Conservation (phyloP, 2,329 filamentous ascomycete species). For the Exophiala phaeomuriformis region DNA sequence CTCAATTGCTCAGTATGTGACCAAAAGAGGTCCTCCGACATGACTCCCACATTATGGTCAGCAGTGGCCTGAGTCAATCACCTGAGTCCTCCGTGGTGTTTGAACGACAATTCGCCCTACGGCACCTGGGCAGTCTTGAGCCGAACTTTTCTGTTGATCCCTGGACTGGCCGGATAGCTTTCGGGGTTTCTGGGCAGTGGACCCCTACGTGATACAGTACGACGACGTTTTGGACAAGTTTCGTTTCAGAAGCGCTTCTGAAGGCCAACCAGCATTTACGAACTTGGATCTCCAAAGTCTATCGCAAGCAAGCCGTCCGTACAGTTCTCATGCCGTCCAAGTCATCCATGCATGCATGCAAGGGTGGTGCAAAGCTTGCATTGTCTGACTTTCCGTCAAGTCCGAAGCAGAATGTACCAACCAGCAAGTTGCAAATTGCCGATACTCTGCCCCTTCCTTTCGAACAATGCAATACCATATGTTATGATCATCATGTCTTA, state of each 20-base stretch:
- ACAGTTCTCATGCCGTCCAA: constrained; percentile 6
- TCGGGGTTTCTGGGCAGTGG: not conserved
- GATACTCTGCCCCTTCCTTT: not conserved
- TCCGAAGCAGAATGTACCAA: constrained; percentile 3
- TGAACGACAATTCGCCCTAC: not conserved
- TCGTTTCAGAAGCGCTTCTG: constrained; percentile 18
- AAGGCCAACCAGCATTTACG: constrained; percentile 14
- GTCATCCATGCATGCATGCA: constrained; percentile 11
- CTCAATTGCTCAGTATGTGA: constrained; percentile 19
- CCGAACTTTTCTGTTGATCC: not conserved
- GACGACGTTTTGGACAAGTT: constrained; percentile 4
- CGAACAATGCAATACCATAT: not conserved
- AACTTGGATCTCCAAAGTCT: not conserved
- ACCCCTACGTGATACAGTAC: not conserved
- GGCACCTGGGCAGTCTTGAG: too few species aligned
- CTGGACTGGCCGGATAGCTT: too few species aligned
- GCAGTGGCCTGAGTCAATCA: constrained; percentile 19
- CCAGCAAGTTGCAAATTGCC: not conserved
- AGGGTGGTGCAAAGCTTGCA: constrained; percentile 5
- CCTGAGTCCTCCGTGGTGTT: constrained; percentile 6
- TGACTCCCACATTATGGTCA: not conserved
- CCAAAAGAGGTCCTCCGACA: constrained; percentile 1
- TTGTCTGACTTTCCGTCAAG: constrained; percentile 9
- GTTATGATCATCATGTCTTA: not conserved
- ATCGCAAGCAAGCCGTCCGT: constrained; percentile 2